Evolutionary conservation across 768 basidiomycete genomes (phyloP), one percentile per base, ranked within the genome.

Genomic region (Boletus tomentosulus): DNA sequence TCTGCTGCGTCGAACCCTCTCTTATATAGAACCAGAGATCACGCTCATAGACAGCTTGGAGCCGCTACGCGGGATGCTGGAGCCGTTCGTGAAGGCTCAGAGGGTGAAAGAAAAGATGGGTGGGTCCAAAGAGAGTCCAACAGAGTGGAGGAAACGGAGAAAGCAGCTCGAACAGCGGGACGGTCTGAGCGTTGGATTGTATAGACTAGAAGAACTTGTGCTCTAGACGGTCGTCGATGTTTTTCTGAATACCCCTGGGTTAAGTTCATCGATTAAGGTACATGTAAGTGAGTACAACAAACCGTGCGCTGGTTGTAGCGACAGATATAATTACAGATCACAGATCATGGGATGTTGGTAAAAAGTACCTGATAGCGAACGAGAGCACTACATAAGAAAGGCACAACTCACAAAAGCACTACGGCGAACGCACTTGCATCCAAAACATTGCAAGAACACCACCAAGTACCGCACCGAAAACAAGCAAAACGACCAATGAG

Each of bases 141-240:
- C 57, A 9, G 82, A 83, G 62, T 79, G 78, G 81, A 77, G 74
- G 58, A 76, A 75, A 67, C 72, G 81, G 62, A 76, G 72, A 63
- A 83, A 79, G 66, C 69, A 74, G 57, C 75, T 73, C n/a, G 77
- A 76, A 34, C 80, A 83, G 58, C 79, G 76, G 54, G 74, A 76
- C 19, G 75, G 71, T 30, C 73, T 82, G 51, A 76, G 74, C 33
- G 74, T 89, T 51, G 86, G 86, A 22, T 60, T 83, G 59, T 90
- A 91, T 68, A 83, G 81, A 67, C 63, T 91, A 55, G 89, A 91
- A 60, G 85, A 89, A 61, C 73, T 92, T 58, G 71, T 78, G 33
- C 66, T 88, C 55, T 87, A 72, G 42, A 45, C 9, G 42, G 28
- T 11, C 33, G 5, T 34, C 33, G 33, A 34, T 13, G 1, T 5